Evolutionary conservation across 108 stramenopile genomes (phyloP).

Genomic region (Discostella stelligeroides): DNA sequence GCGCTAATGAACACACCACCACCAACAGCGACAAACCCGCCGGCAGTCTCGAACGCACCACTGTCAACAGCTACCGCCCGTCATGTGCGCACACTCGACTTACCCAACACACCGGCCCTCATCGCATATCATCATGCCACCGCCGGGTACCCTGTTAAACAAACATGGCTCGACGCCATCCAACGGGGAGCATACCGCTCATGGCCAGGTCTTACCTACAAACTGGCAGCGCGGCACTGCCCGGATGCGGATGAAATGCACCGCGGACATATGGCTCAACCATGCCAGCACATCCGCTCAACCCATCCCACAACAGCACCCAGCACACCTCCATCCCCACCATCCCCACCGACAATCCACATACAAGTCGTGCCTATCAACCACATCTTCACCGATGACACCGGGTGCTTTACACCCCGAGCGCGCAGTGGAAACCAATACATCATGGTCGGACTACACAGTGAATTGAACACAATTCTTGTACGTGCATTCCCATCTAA

Average conservation of each 20-base stretch:
- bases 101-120: neutral
- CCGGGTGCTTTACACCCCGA: neutral
- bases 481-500: neutral
- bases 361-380: neutral
- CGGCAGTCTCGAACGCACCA: too few species aligned
- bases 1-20: too few species aligned
- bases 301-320: neutral
- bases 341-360: neutral
- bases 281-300: neutral
- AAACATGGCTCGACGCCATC: neutral
- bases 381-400: neutral
- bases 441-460: neutral
- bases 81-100: neutral
- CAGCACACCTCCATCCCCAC: neutral
- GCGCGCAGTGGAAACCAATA: neutral
- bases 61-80: too few species aligned
- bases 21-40: too few species aligned
- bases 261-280: conserved; percentile 2
- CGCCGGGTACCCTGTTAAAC: neutral
- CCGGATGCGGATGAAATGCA: neutral
- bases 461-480: neutral
- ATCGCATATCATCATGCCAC: neutral
- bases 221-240: neutral
- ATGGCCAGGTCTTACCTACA: neutral
- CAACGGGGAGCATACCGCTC: neutral